Evolutionary conservation across 1,139 yeast species (phyloP).

Genomic region (Diutina ranongensis): DNA sequence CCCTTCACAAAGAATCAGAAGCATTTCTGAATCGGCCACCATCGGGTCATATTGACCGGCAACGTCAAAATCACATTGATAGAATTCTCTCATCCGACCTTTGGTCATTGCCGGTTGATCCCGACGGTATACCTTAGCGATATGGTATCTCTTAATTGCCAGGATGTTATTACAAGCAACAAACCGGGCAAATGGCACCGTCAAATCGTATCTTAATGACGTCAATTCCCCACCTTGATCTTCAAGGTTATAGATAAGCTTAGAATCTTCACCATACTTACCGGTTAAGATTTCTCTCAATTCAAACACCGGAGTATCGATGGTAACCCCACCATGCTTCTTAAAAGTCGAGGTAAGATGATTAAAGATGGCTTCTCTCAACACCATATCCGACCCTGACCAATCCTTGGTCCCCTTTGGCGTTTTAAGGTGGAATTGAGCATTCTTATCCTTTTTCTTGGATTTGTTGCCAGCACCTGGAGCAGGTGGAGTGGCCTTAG

Average conservation of each 20-base stretch:
- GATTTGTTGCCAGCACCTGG: slow-evolving; percentile 8
- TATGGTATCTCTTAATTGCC: slow-evolving; percentile 85
- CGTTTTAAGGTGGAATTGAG: slow-evolving; percentile 66
- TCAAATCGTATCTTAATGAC: slow-evolving; percentile 86
- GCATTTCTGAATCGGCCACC: slow-evolving; percentile 93
- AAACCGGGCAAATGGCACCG: slow-evolving; percentile 95
- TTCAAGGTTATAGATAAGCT: slow-evolving; percentile 85
- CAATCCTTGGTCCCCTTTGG: slow-evolving; percentile 98
- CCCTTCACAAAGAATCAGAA: slow-evolving; percentile 76
- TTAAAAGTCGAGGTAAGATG: slow-evolving; percentile 67
- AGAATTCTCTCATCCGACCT: slow-evolving; percentile 98
- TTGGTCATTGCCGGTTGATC: slow-evolving; percentile 99
- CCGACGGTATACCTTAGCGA: slow-evolving; percentile 95
- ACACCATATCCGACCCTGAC: slow-evolving; percentile 95
- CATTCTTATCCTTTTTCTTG: slow-evolving; percentile 16
- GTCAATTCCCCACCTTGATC: slow-evolving; percentile 98
- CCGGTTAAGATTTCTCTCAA: slow-evolving; percentile 91
- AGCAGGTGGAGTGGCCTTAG: slow-evolving; percentile 9
- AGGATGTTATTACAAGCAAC: slow-evolving; percentile 91
- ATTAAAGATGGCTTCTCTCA: slow-evolving; percentile 76
- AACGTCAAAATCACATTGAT: slow-evolving; percentile 95
- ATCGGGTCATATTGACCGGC: slow-evolving; percentile 87
- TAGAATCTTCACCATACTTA: slow-evolving; percentile 96
- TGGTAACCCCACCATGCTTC: slow-evolving; percentile 95
- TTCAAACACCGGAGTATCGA: slow-evolving; percentile 96